Conservation (phyloP, 163 green algal genomes). For the Chlorella variabilis region DNA sequence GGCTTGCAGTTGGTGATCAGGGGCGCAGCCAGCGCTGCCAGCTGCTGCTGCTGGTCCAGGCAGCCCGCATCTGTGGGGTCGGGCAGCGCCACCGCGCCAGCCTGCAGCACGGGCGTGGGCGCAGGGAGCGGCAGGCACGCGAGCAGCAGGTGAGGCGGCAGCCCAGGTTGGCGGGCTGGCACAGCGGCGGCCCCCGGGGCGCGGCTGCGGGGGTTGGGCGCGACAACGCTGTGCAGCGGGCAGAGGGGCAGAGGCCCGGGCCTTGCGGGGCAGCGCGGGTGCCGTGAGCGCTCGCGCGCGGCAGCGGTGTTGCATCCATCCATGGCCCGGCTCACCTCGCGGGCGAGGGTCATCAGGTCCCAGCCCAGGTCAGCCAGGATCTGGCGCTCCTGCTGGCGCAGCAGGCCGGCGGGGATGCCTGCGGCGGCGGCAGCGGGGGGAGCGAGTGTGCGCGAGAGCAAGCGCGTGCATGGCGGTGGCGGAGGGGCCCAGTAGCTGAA, state of each 20-base stretch:
- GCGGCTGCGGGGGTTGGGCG: too few relatives aligned
- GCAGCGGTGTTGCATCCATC: too few relatives aligned
- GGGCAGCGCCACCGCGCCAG: constrained; percentile 1
- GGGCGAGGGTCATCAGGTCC: constrained; percentile 5
- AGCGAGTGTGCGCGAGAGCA: not conserved
- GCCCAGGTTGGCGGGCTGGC: too few relatives aligned
- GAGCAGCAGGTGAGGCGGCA: not conserved
- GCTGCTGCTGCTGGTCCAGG: constrained; percentile 12
- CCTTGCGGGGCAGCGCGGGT: too few relatives aligned
- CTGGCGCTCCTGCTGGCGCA: constrained; percentile 17
- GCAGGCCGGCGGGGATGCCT: constrained; percentile 17
- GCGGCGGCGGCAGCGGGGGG: not conserved
- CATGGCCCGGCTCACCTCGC: constrained; percentile 10
- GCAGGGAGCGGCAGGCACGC: not conserved
- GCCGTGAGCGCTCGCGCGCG: too few relatives aligned
- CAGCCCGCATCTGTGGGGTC: not conserved
- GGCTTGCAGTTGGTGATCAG: too few relatives aligned
- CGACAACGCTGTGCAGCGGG: too few relatives aligned
- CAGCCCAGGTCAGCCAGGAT: not conserved
- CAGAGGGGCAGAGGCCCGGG: too few relatives aligned
- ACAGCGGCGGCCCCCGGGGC: too few relatives aligned
- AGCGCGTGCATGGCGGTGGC: not conserved
- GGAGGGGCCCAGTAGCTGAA: too few relatives aligned
- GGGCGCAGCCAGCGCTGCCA: not conserved
- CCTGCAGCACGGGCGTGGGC: not conserved